Conservation (phyloP, 1,284 basidiomycete species). For the Sporisorium iseilematis-ciliati region DNA sequence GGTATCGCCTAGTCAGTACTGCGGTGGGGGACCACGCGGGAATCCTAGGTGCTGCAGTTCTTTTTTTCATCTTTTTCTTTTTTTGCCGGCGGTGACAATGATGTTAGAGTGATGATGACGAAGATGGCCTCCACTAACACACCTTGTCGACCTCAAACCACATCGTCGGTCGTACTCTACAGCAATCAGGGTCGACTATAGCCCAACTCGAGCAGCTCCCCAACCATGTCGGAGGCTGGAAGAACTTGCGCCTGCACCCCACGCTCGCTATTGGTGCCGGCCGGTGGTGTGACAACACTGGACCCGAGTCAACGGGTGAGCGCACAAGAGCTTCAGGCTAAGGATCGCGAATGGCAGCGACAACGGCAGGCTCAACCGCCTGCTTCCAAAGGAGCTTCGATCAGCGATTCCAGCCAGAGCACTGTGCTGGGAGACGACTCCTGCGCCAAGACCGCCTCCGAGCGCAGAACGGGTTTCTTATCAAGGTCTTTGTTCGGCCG, state of each 20-base stretch:
- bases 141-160: background rate
- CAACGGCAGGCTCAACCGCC: no score
- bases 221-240: slow-evolving; percentile 8
- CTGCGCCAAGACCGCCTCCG: background rate
- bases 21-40: slow-evolving; percentile 85
- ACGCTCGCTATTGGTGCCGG: slow-evolving; percentile 34
- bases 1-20: slow-evolving; percentile 84
- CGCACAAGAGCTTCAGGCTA: slow-evolving; percentile 33
- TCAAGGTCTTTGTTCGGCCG: background rate
- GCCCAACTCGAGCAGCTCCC: background rate
- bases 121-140: background rate
- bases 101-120: slow-evolving; percentile 11
- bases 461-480: background rate
- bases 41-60: slow-evolving; percentile 84
- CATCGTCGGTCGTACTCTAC: background rate
- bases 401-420: no score
- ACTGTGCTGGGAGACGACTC: slow-evolving; percentile 1
- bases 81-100: background rate
- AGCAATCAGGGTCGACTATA: background rate
- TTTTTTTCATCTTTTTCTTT: slow-evolving; percentile 43
- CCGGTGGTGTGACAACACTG: slow-evolving; percentile 33
- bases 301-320: slow-evolving; percentile 45
- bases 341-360: slow-evolving; percentile 31
- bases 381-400: no score
- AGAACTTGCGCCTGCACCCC: slow-evolving; percentile 41